Conservation (phyloP, 2,329 filamentous ascomycete genomes). For the Plenodomus biglobosus region DNA sequence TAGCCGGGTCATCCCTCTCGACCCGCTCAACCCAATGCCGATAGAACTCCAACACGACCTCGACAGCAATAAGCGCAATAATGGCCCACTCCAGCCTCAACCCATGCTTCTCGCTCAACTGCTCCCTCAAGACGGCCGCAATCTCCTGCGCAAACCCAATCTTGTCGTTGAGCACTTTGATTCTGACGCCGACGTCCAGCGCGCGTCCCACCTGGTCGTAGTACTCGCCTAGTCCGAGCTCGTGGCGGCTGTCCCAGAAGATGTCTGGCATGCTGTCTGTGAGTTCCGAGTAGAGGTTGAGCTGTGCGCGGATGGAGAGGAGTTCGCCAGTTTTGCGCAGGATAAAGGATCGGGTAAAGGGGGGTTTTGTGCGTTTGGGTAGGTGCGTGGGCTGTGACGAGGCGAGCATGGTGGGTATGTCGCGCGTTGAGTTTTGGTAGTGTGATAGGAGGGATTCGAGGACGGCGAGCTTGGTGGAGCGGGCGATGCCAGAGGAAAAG, state of each 20-base stretch:
- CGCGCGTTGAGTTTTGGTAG: slow-evolving; percentile 84
- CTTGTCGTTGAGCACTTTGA: slow-evolving; percentile 90
- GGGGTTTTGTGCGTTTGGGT: slow-evolving; percentile 22
- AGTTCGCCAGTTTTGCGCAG: slow-evolving; percentile 92
- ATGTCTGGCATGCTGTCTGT: slow-evolving; percentile 94
- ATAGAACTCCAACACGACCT: slow-evolving; percentile 84
- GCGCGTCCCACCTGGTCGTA: slow-evolving; percentile 91
- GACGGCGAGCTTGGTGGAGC: slow-evolving; percentile 90
- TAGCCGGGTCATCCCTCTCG: slow-evolving; percentile 47
- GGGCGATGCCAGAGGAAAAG: slow-evolving; percentile 89
- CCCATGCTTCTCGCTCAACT: slow-evolving; percentile 86
- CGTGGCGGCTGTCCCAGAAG: slow-evolving; percentile 91
- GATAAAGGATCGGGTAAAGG: slow-evolving; percentile 73
- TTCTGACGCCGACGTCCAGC: slow-evolving; percentile 87
- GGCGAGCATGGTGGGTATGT: slow-evolving; percentile 77
- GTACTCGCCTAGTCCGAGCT: slow-evolving; percentile 88
- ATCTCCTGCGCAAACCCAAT: slow-evolving; percentile 98
- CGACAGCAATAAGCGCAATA: slow-evolving; percentile 87
- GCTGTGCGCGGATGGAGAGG: slow-evolving; percentile 81
- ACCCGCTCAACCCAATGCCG: slow-evolving; percentile 67
- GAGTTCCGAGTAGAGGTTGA: slow-evolving; percentile 96
- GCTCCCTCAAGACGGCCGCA: slow-evolving; percentile 81
- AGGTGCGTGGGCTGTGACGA: slow-evolving; percentile 52
- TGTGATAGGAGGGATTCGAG: slow-evolving; percentile 78
- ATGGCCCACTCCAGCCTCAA: slow-evolving; percentile 93